A percentile compares a stretch with the other conserved stretches of the same genome.
Evolutionary conservation across 768 basidiomycete genomes (phyloP).

Genomic region (Postia placenta): DNA sequence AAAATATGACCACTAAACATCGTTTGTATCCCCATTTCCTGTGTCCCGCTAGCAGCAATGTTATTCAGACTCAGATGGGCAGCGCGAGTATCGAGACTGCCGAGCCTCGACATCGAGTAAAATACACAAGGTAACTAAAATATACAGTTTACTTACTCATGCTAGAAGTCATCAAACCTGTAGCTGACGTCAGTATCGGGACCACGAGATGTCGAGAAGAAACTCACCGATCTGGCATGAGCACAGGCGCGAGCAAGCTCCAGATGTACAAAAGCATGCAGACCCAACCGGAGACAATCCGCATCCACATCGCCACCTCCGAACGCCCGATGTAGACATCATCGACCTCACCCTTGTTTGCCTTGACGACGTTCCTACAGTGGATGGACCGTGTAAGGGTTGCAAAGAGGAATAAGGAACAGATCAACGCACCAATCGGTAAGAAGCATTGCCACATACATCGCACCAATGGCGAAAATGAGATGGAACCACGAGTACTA

Average conservation of each 20-base stretch:
- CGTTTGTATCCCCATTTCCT: too few species aligned
- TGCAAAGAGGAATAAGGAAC: neutral
- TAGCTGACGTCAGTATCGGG: neutral
- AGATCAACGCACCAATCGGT: conserved; percentile 92
- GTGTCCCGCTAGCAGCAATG: too few species aligned
- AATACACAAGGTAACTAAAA: too few species aligned
- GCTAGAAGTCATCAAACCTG: conserved; percentile 21
- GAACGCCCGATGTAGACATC: conserved; percentile 93
- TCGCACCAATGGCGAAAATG: conserved; percentile 91
- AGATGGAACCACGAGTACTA: conserved; percentile 99
- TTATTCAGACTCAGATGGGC: too few species aligned
- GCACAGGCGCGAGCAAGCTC: conserved; percentile 82
- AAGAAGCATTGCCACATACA: conserved; percentile 96
- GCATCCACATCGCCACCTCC: conserved; percentile 99
- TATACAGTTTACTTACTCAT: too few species aligned
- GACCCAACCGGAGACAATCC: conserved; percentile 93
- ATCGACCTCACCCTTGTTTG: conserved; percentile 35
- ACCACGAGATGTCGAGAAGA: too few species aligned
- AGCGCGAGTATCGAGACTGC: too few species aligned
- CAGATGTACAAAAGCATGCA: conserved; percentile 82
- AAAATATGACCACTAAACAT: too few species aligned
- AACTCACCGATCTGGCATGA: conserved; percentile 85
- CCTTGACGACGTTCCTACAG: conserved; percentile 74
- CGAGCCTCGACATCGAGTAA: too few species aligned
- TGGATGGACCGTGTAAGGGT: neutral